A percentile compares a stretch with the other conserved stretches of the same genome.
Evolutionary conservation across 805 yeast genomes (phyloP).

Genomic region (Kodamaea lidongshanica): DNA sequence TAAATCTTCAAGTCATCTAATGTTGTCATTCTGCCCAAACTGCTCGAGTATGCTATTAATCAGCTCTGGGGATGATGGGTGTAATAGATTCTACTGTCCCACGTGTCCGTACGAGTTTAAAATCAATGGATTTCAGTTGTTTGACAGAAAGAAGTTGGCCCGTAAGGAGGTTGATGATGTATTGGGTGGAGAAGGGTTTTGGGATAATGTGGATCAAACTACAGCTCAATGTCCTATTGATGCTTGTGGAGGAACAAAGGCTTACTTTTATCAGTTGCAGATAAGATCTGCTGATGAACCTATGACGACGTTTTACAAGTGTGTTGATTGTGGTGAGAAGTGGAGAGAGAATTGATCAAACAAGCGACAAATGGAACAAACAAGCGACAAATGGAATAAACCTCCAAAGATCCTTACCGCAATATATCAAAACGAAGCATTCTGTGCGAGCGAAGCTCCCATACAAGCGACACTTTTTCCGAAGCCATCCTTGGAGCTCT

Average conservation of each 20-base stretch:
- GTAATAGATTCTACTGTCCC: slow-evolving; percentile 74
- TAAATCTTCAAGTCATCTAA: slow-evolving; percentile 19
- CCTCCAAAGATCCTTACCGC: too few relatives aligned
- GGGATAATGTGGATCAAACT: slow-evolving; percentile 99
- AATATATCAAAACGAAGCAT: too few relatives aligned
- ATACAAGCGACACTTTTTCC: too few relatives aligned
- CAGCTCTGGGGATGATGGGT: slow-evolving; percentile 47
- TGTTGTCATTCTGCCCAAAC: slow-evolving; percentile 93
- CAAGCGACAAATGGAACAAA: too few relatives aligned
- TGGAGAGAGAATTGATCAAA: slow-evolving; percentile 83
- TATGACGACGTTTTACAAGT: slow-evolving; percentile 96
- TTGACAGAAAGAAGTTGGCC: slow-evolving; percentile 74
- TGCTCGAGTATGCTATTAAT: slow-evolving; percentile 87
- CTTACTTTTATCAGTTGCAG: slow-evolving; percentile 94
- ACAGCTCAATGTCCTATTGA: slow-evolving; percentile 88
- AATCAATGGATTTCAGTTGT: slow-evolving; percentile 75
- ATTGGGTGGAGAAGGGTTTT: slow-evolving; percentile 92
- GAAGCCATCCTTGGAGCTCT: too few relatives aligned
- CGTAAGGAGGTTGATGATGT: slow-evolving; percentile 94
- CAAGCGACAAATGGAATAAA: too few relatives aligned
- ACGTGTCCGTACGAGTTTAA: slow-evolving; percentile 96
- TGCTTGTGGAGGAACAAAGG: slow-evolving; percentile 79
- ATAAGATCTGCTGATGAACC: slow-evolving; percentile 99
- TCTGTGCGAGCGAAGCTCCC: too few relatives aligned
- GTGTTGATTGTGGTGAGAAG: slow-evolving; percentile 87